Conservation (phyloP, 495 filamentous ascomycete species). For the Evernia prunastri region DNA sequence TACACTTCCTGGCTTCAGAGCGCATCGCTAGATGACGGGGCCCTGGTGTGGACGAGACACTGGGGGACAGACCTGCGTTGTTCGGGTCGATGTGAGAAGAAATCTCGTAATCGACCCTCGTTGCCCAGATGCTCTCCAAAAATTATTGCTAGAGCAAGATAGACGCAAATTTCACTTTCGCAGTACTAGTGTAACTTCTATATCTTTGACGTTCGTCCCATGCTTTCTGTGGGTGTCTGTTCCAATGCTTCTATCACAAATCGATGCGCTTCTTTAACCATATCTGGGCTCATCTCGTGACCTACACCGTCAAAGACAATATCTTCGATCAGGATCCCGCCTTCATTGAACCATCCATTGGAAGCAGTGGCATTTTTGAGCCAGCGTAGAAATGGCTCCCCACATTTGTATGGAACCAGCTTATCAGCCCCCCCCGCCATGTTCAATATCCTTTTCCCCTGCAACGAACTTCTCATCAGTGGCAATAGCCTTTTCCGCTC, state of each 20-base stretch:
- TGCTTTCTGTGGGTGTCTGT: neutral
- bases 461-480: conserved; percentile 44
- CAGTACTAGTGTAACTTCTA: neutral
- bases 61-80: neutral
- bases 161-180: neutral
- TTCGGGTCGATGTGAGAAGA: neutral
- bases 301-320: conserved; percentile 64
- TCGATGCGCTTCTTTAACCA: conserved; percentile 63
- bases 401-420: conserved; percentile 70
- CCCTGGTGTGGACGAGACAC: neutral
- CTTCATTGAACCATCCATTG: conserved; percentile 48
- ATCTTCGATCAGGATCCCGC: conserved; percentile 59
- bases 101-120: neutral
- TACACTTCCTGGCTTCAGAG: neutral
- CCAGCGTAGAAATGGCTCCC: conserved; percentile 62
- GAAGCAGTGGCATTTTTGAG: conserved; percentile 49
- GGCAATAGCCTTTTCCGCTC: conserved; percentile 40
- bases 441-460: conserved; percentile 70
- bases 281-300: conserved; percentile 65
- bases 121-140: neutral
- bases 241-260: conserved; percentile 51
- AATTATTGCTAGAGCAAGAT: neutral
- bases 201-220: neutral
- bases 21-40: neutral
- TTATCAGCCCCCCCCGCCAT: conserved; percentile 73